Base-by-base conservation (phyloP, 2,329 filamentous ascomycete species). In the Cadophora luteo-olivacea region DNA sequence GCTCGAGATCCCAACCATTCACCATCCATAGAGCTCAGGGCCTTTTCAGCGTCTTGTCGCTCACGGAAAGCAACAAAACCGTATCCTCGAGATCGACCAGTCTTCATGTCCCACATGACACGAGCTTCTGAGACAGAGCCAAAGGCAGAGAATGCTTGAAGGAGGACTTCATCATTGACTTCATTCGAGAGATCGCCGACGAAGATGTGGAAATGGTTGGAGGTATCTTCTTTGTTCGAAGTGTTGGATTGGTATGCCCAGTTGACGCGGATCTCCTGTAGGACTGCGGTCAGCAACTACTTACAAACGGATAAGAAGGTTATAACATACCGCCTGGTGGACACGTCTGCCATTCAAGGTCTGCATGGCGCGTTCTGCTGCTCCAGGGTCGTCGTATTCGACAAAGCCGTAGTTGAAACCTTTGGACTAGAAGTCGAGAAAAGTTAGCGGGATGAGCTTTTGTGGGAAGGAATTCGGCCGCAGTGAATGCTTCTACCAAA, bases 51-150 rank as follows among this genome's bases (percentile, higher is more conserved):
- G 77, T 99, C 96, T 45, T 88, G 84, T 72, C 95, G 93, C 72
- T 99, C 96, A 71, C 95, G 92, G 87, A 97, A 99, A 61, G 96
- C 96, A 75, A 98, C 95, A 78, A 99, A 99, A 14, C 96, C 96
- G 78, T 99, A 99, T 69, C 96, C 96, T 79, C 96, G 92, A 74
- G 96, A 98, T 72, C 96, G 91, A 74, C 96, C 96, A 45, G 96
- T 99, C 87, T 99, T 99, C 96, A 99, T 99, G 81, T 99, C 96
- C 96, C 96, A 99, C 96, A 99, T 99, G 72, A 99, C 96, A 77
- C 96, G 94, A 69, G 96, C 96, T 82, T 99, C 96, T 2, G 96
- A 99, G 61, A 99, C 94, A 14, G 90, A 93, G 51, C 96, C 96
- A 80, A 98, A 99, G 55, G 93, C 93, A 60, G 93, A 97, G 82